A percentile compares a stretch with the other conserved stretches of the same genome.
These are phyloP conservation scores for Nitzschia sp. DNA, from an alignment of 108 stramenopile species.

Conservation along the genomic window DNA sequence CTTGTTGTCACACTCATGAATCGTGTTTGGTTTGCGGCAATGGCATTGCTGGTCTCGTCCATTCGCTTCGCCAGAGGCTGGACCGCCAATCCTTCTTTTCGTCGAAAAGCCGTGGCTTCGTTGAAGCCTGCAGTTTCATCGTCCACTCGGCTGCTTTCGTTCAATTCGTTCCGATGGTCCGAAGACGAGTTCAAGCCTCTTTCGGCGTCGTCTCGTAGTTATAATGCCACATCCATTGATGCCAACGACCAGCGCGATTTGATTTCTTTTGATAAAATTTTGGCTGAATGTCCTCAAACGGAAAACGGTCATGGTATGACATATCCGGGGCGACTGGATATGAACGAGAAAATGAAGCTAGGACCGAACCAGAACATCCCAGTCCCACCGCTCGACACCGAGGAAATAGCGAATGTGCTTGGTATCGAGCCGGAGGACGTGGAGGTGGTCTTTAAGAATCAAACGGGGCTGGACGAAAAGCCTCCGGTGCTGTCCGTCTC, in stretches of 20 bases:
- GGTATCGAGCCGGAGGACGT: slow-evolving; percentile 17
- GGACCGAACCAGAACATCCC: slow-evolving; percentile 5
- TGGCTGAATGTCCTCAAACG: neutral
- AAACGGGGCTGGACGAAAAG: neutral
- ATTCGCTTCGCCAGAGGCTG: neutral
- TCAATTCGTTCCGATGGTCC: slow-evolving; percentile 3
- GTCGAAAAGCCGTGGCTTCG: neutral
- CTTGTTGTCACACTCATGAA: neutral
- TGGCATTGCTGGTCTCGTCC: slow-evolving; percentile 3
- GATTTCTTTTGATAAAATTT: neutral
- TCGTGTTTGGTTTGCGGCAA: neutral
- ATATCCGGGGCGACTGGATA: neutral
- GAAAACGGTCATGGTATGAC: neutral
- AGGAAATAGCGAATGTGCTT: slow-evolving; percentile 10
- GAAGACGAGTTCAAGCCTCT: neutral
- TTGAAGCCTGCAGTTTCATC: neutral
- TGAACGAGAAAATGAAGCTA: neutral
- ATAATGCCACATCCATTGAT: neutral
- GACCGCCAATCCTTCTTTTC: neutral
- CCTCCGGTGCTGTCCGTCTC: neutral
- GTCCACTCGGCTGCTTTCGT: neutral
- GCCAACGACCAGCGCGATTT: neutral
- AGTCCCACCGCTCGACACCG: neutral
- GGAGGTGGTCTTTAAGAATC: slow-evolving; percentile 2
- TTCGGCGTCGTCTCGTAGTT: neutral